Base-by-base conservation (phyloP, 2,329 filamentous ascomycete species). In the Alternaria ventricosa region DNA sequence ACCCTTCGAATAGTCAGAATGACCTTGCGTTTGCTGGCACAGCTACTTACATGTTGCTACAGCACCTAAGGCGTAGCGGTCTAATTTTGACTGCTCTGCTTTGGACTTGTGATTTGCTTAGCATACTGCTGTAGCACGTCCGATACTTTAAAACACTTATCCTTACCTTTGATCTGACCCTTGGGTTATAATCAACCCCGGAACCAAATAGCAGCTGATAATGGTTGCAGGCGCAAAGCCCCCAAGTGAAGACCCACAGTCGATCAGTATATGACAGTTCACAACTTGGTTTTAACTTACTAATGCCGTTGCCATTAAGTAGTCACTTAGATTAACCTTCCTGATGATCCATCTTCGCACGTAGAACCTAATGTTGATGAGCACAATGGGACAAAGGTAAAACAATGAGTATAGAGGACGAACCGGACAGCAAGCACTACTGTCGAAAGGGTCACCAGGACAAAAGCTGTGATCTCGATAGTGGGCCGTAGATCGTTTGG, bases 151-250 rank as follows among this genome's bases (percentile, higher is more conserved):
- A 30, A 18, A 18, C 18, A 43, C 33, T 23, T 28, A 5, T 53
- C 3, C 30, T 25, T 11, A 65, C 61, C 12, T 55, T 44, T 57
- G 43, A 20, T 22, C 41, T 20, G 41, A 11, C 23, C 9, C 20
- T 47, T 36, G 59, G 45, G 20, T 18, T 20, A 20, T 6, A 22
- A 25, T 62, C 66, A 22, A 63, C 43, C 12, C 73, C 75, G 20
- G 71, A 66, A 13, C 74, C 72, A 47, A 65, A 75, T 1, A 61
- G n/a, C 0, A 75, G 22, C 51, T 78, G 75, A 46, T 67, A 78
- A 49, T 71, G 63, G 45, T 76, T 78, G 55, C 71, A 69, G 8
- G 69, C 67, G 33, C 71, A 75, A 9, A 76, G 55, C 7, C 63
- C 74, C 75, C 74, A 78, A 8, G 73, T 75, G 28, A 56, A 69